These are phyloP conservation scores for Rutstroemia sp. DNA, from an alignment of 2,329 filamentous ascomycete genomes.

Conservation along the genomic window DNA sequence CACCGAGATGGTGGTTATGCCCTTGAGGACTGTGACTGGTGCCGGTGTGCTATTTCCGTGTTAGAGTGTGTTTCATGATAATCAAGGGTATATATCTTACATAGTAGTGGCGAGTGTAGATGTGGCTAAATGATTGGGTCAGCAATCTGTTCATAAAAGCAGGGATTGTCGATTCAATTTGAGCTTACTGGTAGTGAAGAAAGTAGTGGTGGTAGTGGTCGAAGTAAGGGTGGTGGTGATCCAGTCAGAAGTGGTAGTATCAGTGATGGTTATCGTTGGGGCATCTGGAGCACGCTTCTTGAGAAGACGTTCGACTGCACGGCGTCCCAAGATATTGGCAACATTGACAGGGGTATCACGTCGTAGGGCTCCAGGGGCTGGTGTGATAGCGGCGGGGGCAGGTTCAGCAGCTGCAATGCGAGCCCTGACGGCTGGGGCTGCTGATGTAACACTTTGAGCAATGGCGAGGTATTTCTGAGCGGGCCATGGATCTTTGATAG, in stretches of 20 bases:
- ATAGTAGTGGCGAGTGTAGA: neutral
- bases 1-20: neutral
- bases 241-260: slow-evolving; percentile 5
- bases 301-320: slow-evolving; percentile 1
- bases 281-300: slow-evolving; percentile 8
- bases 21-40: neutral
- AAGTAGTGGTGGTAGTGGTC: slow-evolving; percentile 2
- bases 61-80: neutral
- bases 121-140: neutral
- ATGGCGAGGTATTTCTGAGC: neutral
- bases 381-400: neutral
- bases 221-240: slow-evolving; percentile 1
- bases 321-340: slow-evolving; percentile 5
- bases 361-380: neutral
- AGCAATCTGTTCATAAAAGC: neutral
- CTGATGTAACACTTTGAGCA: slow-evolving; percentile 3
- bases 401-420: neutral
- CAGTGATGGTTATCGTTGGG: slow-evolving; percentile 4
- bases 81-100: neutral
- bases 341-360: slow-evolving; percentile 1
- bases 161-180: neutral
- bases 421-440: neutral
- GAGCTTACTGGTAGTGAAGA: slow-evolving; percentile 5
- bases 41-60: neutral
- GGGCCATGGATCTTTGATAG: neutral